Percentiles rank a stretch among this genome's conserved stretches.
Evolutionary conservation across 441 rosid species (phyloP).

Genomic region (Sinapis alba): DNA sequence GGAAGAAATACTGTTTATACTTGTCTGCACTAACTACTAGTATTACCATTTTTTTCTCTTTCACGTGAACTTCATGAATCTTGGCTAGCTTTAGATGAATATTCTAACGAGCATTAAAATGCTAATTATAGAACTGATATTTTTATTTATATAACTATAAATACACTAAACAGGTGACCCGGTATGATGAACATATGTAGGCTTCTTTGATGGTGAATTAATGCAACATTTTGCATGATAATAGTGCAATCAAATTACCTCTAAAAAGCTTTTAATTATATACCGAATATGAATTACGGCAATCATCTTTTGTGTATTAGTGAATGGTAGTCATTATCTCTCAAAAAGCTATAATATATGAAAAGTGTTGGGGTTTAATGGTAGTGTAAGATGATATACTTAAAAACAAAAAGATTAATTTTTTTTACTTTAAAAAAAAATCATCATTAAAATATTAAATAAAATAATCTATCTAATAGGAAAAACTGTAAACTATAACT

Average conservation of each 20-base stretch:
- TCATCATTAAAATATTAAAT: too few species aligned
- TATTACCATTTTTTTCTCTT: not conserved
- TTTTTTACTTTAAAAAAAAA: too few species aligned
- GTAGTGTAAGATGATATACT: not conserved
- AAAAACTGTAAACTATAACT: too few species aligned
- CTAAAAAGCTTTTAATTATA: not conserved
- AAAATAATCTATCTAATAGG: too few species aligned
- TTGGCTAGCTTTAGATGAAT: not conserved
- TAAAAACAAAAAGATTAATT: too few species aligned
- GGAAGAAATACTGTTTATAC: not conserved
- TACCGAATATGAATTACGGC: not conserved
- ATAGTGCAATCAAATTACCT: not conserved
- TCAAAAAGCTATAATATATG: too few species aligned
- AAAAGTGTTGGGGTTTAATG: not conserved
- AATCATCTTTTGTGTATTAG: not conserved
- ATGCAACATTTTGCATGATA: not conserved
- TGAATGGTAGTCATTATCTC: not conserved
- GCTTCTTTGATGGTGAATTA: not conserved
- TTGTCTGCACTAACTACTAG: not conserved
- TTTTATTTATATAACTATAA: not conserved
- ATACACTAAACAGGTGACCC: not conserved
- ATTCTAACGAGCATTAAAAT: not conserved
- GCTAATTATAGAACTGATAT: not conserved
- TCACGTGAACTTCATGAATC: constrained; percentile 19
- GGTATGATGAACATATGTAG: not conserved